Percentiles rank a stretch among this genome's conserved stretches.
These are phyloP conservation scores for Agaricales sp. DNA, from an alignment of 1,284 basidiomycete genomes.

Conservation along the genomic window DNA sequence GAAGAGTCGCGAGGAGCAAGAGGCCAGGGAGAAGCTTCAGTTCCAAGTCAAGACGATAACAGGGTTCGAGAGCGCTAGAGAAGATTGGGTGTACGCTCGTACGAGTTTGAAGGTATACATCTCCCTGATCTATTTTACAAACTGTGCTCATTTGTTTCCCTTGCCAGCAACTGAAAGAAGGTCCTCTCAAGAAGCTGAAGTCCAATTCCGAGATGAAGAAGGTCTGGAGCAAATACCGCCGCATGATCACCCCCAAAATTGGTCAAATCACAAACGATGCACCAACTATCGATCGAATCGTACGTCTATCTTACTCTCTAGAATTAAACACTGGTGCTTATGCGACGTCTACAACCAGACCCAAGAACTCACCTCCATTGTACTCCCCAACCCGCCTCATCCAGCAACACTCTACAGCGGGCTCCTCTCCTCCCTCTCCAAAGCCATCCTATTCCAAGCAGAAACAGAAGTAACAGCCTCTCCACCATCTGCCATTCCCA, in stretches of 20 bases:
- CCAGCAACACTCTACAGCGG: constrained; percentile 56
- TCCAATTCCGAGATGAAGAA: constrained; percentile 43
- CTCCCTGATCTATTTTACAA: constrained; percentile 5
- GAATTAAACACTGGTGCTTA: constrained; percentile 6
- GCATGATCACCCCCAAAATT: constrained; percentile 84
- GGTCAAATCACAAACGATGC: constrained; percentile 85
- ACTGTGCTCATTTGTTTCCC: constrained; percentile 6
- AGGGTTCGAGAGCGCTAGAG: constrained; percentile 41
- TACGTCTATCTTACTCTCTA: constrained; percentile 28
- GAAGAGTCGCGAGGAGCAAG: constrained; percentile 19
- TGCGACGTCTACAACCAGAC: constrained; percentile 39
- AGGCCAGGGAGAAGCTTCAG: constrained; percentile 15
- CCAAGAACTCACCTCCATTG: constrained; percentile 48
- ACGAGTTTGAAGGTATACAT: constrained; percentile 37
- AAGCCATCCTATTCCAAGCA: constrained; percentile 85
- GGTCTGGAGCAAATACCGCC: constrained; percentile 55
- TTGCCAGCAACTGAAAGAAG: constrained; percentile 55
- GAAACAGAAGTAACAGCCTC: constrained; percentile 92
- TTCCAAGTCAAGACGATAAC: constrained; percentile 1
- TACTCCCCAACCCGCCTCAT: constrained; percentile 24
- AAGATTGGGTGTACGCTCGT: constrained; percentile 64
- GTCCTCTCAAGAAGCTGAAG: constrained; percentile 71
- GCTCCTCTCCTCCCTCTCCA: constrained; percentile 79
- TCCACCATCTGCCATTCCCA: constrained; percentile 74
- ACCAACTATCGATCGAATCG: constrained; percentile 60